phyloP scores from a whole-genome alignment of 2,329 filamentous ascomycete genomes.

The Gliomastix tumulicola region DNA sequence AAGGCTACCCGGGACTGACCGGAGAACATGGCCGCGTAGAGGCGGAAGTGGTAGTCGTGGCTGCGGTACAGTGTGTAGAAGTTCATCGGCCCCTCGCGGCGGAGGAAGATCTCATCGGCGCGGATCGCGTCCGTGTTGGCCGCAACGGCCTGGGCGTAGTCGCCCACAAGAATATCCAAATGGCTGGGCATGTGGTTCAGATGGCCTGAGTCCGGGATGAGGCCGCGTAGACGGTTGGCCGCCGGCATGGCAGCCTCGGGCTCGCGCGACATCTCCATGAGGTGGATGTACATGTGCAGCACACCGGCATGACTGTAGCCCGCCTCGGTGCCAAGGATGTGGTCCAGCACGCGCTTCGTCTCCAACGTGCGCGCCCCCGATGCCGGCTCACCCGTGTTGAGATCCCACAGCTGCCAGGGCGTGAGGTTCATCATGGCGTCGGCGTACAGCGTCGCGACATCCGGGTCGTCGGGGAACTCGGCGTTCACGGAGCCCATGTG shows the following conservation, averaged over 20 bases:
- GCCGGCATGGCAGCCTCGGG: slow-evolving; percentile 56
- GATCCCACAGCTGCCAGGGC: slow-evolving; percentile 40
- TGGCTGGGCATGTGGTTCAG: slow-evolving; percentile 73
- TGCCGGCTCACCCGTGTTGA: slow-evolving; percentile 9
- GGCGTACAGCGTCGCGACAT: slow-evolving; percentile 26
- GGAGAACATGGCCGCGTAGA: slow-evolving; percentile 75
- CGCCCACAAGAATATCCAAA: slow-evolving; percentile 65
- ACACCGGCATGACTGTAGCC: slow-evolving; percentile 56
- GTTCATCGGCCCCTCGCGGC: slow-evolving; percentile 51
- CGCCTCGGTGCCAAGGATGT: slow-evolving; percentile 9
- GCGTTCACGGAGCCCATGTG: slow-evolving; percentile 29
- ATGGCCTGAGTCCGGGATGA: slow-evolving; percentile 65
- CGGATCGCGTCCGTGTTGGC: slow-evolving; percentile 61
- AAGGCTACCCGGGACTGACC: slow-evolving; percentile 57
- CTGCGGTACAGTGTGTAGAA: slow-evolving; percentile 74
- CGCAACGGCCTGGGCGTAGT: slow-evolving; percentile 59
- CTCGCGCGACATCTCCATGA: slow-evolving; percentile 67
- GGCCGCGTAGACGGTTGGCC: slow-evolving; percentile 54
- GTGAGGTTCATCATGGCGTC: slow-evolving; percentile 41
- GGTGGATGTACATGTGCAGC: slow-evolving; percentile 69
- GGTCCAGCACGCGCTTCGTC: slow-evolving; percentile 8
- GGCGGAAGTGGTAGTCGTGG: slow-evolving; percentile 68
- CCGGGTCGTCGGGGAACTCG: slow-evolving; percentile 29
- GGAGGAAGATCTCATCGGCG: slow-evolving; percentile 62
- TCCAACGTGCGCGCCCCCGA: slow-evolving; percentile 10